Percentiles rank a stretch among this genome's conserved stretches.
Evolutionary conservation across 1,284 basidiomycete genomes (phyloP).

Genomic region (Microbotryum lychnidis-dioicae): DNA sequence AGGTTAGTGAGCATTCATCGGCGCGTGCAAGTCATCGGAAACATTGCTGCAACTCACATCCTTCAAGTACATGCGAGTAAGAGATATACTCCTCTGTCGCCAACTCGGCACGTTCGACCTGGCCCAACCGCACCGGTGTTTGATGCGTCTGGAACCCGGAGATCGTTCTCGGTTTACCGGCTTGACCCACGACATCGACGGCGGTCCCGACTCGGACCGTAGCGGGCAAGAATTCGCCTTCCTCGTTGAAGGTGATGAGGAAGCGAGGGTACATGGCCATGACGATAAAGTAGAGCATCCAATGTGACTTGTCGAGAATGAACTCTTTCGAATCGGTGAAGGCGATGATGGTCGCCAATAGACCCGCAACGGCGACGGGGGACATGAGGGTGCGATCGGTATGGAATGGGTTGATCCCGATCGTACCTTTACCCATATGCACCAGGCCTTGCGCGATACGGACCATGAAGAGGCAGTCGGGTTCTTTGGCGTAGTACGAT

Average conservation of each 20-base stretch:
- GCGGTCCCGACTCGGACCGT: constrained; percentile 94
- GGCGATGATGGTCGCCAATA: constrained; percentile 77
- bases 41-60: constrained; percentile 48
- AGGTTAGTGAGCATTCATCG: background rate
- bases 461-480: constrained; percentile 94
- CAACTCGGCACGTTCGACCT: constrained; percentile 86
- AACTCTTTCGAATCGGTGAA: constrained; percentile 79
- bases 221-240: constrained; percentile 67
- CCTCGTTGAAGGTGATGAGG: constrained; percentile 92
- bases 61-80: constrained; percentile 79
- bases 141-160: constrained; percentile 95
- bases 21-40: background rate
- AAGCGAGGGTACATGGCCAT: constrained; percentile 97
- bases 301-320: constrained; percentile 88
- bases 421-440: constrained; percentile 98
- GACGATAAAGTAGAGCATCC: constrained; percentile 95
- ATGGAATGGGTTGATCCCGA: constrained; percentile 98
- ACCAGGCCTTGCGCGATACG: constrained; percentile 83
- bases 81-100: constrained; percentile 95
- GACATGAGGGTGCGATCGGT: constrained; percentile 84
- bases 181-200: constrained; percentile 82
- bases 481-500: constrained; percentile 94
- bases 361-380: constrained; percentile 79
- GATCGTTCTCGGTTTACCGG: constrained; percentile 81
- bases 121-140: constrained; percentile 88